A percentile compares a stretch with the other conserved stretches of the same genome.
Conservation (phyloP, 1,284 basidiomycete species). For the Ganoderma sp. region DNA sequence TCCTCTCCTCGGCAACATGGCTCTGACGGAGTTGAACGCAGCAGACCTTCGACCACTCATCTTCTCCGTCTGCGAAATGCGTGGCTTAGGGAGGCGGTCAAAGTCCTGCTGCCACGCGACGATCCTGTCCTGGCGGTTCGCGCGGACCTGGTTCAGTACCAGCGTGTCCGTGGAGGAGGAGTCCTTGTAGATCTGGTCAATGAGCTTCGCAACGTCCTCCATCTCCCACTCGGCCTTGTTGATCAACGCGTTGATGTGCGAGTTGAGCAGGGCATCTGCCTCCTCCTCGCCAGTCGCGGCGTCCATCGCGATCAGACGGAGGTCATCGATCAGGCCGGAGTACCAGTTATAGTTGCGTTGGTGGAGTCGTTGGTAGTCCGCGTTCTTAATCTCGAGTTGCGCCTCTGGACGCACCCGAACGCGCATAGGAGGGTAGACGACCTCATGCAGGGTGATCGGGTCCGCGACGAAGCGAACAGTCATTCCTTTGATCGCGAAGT, state of each 20-base stretch:
- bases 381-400: constrained; percentile 88
- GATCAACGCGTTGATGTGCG: constrained; percentile 72
- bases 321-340: constrained; percentile 70
- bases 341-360: constrained; percentile 78
- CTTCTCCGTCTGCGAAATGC: constrained; percentile 53
- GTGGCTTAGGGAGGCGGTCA: constrained; percentile 73
- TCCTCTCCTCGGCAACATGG: constrained; percentile 69
- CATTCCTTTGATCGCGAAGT: constrained; percentile 85
- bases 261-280: constrained; percentile 61
- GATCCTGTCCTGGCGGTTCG: constrained; percentile 90
- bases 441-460: constrained; percentile 81
- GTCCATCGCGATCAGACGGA: constrained; percentile 76
- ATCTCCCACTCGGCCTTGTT: constrained; percentile 76
- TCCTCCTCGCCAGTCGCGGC: constrained; percentile 79
- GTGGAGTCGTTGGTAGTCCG: constrained; percentile 83
- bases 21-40: constrained; percentile 69
- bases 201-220: constrained; percentile 74
- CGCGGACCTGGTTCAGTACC: constrained; percentile 86
- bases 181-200: constrained; percentile 83
- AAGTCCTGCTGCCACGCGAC: constrained; percentile 96
- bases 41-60: constrained; percentile 54
- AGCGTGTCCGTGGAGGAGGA: constrained; percentile 86
- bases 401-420: constrained; percentile 87
- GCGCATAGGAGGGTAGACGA: constrained; percentile 88
- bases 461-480: constrained; percentile 93